Percentiles rank a stretch among this genome's conserved stretches.
Evolutionary conservation across 73 alveolate genomes (phyloP).

Genomic region (Breviolum minutum): DNA sequence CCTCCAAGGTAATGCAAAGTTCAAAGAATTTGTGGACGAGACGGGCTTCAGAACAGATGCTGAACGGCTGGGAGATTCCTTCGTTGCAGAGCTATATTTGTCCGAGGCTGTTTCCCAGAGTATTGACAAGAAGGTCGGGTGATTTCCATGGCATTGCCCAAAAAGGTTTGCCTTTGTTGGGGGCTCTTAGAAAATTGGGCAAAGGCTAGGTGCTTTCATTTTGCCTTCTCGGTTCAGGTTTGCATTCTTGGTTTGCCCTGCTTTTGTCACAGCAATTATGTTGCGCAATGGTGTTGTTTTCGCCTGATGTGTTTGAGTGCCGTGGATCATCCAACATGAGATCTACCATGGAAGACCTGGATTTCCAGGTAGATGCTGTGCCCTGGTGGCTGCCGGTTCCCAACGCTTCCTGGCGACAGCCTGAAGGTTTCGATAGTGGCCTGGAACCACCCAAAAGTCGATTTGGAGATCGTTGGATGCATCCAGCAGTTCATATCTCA

Average conservation of each 20-base stretch:
- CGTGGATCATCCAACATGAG: no score
- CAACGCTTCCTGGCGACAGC: conserved; percentile 78
- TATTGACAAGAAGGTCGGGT: conserved; percentile 38
- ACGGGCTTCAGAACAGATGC: conserved; percentile 77
- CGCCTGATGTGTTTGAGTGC: no score
- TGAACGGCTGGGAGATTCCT: conserved; percentile 87
- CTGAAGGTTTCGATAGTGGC: conserved; percentile 82
- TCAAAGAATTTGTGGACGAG: conserved; percentile 31
- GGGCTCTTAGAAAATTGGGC: no score
- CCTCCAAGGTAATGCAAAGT: conserved; percentile 31
- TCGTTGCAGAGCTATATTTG: conserved; percentile 88
- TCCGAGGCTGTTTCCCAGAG: conserved; percentile 22
- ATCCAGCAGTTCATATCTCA: conserved; percentile 62
- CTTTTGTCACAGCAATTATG: no score
- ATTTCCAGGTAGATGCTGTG: conserved; percentile 28
- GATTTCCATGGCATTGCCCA: neutral
- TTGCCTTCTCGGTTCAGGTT: neutral
- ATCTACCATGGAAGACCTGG: neutral
- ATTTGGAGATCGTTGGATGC: conserved; percentile 24
- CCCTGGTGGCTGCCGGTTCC: conserved; percentile 95
- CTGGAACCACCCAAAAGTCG: conserved; percentile 5
- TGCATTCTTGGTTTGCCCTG: no score
- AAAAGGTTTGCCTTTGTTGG: no score
- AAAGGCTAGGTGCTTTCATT: neutral
- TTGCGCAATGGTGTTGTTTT: no score